A percentile compares a stretch with the other conserved stretches of the same genome.
phyloP scores from a whole-genome alignment of 23 red algal genomes.

The Gracilariopsis chorda region DNA sequence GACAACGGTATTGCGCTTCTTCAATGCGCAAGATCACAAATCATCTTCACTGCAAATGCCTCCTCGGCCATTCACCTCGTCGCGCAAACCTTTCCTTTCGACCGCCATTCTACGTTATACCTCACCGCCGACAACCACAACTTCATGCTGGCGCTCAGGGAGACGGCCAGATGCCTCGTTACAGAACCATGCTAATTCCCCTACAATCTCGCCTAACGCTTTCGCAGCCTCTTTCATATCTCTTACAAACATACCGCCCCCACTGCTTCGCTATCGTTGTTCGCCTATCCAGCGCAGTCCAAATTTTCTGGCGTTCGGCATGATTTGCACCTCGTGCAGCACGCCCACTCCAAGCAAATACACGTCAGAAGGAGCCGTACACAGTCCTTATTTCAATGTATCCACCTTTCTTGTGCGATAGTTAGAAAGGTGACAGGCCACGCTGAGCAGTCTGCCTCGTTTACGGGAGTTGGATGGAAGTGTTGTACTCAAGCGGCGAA shows the following conservation, averaged over 20 bases:
- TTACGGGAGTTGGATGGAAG: not conserved
- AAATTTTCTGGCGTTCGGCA: constrained; percentile 70
- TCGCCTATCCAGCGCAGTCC: constrained; percentile 60
- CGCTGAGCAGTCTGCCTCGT: not conserved
- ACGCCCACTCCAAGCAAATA: no score
- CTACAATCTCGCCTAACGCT: not conserved
- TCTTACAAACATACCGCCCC: not conserved
- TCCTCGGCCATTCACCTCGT: constrained; percentile 56
- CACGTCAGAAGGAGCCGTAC: not conserved
- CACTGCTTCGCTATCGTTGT: no score
- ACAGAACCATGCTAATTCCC: not conserved
- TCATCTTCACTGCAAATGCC: constrained; percentile 66
- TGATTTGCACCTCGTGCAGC: not conserved
- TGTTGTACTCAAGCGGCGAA: not conserved
- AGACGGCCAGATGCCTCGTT: not conserved
- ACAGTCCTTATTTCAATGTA: not conserved
- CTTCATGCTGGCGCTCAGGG: constrained; percentile 37
- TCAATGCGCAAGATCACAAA: constrained; percentile 42
- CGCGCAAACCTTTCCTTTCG: constrained; percentile 51
- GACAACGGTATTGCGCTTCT: constrained; percentile 30
- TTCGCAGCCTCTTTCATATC: not conserved
- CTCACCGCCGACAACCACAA: constrained; percentile 53
- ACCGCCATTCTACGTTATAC: not conserved
- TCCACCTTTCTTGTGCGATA: not conserved
- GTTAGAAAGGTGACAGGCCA: not conserved